phyloP scores from a whole-genome alignment of 352 stramenopile species.

The Aphanomyces invadans region DNA sequence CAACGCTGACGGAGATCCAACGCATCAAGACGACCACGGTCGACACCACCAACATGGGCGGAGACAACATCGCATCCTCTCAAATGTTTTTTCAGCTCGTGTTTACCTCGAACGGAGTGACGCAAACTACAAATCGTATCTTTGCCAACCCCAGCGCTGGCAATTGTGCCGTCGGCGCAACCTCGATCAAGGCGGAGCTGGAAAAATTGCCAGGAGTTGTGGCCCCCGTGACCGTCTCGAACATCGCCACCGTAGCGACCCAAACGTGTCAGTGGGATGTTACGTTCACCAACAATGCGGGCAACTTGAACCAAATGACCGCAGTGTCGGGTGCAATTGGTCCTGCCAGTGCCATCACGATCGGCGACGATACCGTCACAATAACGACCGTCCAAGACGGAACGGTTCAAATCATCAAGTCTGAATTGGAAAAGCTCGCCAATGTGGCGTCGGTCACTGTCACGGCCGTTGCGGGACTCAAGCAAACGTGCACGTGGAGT shows the following conservation, averaged over 20 bases:
- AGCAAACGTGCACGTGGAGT: constrained; percentile 81
- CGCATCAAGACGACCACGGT: constrained; percentile 82
- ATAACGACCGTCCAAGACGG: constrained; percentile 68
- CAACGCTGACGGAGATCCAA: constrained; percentile 77
- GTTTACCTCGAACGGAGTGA: constrained; percentile 64
- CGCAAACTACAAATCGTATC: constrained; percentile 68
- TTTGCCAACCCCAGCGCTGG: constrained; percentile 64
- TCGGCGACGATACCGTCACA: constrained; percentile 79
- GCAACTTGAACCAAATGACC: constrained; percentile 73
- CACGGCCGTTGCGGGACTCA: constrained; percentile 39
- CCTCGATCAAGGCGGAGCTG: constrained; percentile 44
- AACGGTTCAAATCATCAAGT: constrained; percentile 90
- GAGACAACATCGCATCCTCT: constrained; percentile 83
- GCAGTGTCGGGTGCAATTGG: constrained; percentile 41
- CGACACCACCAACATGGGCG: constrained; percentile 84
- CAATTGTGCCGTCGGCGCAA: constrained; percentile 70
- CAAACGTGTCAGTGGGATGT: constrained; percentile 83
- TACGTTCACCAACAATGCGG: constrained; percentile 83
- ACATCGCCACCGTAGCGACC: constrained; percentile 38
- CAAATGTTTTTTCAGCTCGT: constrained; percentile 80
- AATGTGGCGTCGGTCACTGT: constrained; percentile 89
- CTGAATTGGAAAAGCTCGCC: constrained; percentile 86
- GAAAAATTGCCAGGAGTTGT: constrained; percentile 36
- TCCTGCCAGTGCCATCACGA: constrained; percentile 31
- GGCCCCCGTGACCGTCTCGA: constrained; percentile 43